phyloP scores from a whole-genome alignment of 345 rosid species.

The Gossypium mustelinum region DNA sequence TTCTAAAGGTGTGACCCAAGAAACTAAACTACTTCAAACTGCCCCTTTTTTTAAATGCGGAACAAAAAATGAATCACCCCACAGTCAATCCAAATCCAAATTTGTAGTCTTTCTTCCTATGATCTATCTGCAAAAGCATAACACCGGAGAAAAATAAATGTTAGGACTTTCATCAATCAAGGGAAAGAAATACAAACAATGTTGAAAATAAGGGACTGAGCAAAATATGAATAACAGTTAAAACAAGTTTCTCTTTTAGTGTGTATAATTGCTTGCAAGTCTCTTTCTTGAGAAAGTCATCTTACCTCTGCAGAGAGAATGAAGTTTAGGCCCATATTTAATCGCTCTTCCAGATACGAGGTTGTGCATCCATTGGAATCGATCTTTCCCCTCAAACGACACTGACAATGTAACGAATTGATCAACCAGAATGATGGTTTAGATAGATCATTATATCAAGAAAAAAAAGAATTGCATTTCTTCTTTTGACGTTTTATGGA shows the following conservation, averaged over 20 bases:
- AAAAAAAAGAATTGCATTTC: no score
- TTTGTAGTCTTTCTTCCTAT: constrained; percentile 89
- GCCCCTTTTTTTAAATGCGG: background rate
- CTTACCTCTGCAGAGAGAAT: constrained; percentile 91
- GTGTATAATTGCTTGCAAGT: background rate
- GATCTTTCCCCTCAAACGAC: constrained; percentile 90
- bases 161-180: background rate
- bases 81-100: constrained; percentile 92
- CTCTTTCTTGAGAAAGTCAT: background rate
- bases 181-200: background rate
- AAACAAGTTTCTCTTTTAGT: background rate
- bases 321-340: constrained; percentile 84
- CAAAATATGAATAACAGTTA: no score
- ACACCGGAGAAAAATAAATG: background rate
- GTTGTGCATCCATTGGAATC: constrained; percentile 84
- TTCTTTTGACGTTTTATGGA: no score
- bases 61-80: constrained; percentile 35
- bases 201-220: background rate
- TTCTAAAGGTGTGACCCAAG: background rate
- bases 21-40: background rate
- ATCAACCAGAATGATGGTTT: background rate
- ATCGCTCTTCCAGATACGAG: constrained; percentile 85
- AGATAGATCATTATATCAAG: background rate
- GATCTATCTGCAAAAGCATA: constrained; percentile 65
- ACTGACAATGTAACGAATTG: constrained; percentile 41